Base-by-base conservation (phyloP, 129 eudicot genomes). In the Tagetes patula region DNA sequence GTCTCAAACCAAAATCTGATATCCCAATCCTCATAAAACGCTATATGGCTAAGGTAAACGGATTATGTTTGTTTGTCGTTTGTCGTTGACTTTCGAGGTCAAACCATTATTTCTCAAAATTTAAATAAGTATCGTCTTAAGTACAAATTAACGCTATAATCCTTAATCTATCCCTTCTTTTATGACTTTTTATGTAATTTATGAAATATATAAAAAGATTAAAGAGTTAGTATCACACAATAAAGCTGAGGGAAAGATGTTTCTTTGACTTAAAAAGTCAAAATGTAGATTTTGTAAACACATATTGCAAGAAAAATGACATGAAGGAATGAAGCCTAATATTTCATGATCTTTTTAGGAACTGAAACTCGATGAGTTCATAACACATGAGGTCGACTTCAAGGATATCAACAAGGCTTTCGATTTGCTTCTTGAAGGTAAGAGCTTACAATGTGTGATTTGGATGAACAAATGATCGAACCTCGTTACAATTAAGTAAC, bases 1-100 rank as follows among this genome's bases (percentile, higher is more conserved):
- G 95, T 70, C 70, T 87, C 67, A 93, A 93, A 77, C 90, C 98
- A 3, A 93, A 86, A 83, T 58, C 87, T 12, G 98, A 93, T 75
- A 75, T 89, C 46, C 84, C 95, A 11, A 70, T 73, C 30, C 87
- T 93, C 13, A 65, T 83, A 2, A 80, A 87, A 78, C 83, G 85
- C 8, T 93, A 87, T 76, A 55, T 89, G 85, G 88, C 87, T 71
- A 84, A 89, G 89, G 98, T 89, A 20, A 20, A 0, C 27, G 27
- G 3, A 42, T 9, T 55, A 59, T 14, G 67, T 27, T 27, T 36
- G 0, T 33, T 64, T 47, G 33, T 61, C 27, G 27, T 62, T 62
- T 61, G 72, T 48, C 67, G 52, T 70, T 70, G 72, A 41, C 56
- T 48, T 77, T 48, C 38, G 1, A 69, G 5, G 73, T 75, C 67